Percentiles rank a stretch among this genome's conserved stretches.
These are phyloP conservation scores for Aspergillus latus DNA, from an alignment of 2,329 filamentous ascomycete genomes.

Conservation along the genomic window DNA sequence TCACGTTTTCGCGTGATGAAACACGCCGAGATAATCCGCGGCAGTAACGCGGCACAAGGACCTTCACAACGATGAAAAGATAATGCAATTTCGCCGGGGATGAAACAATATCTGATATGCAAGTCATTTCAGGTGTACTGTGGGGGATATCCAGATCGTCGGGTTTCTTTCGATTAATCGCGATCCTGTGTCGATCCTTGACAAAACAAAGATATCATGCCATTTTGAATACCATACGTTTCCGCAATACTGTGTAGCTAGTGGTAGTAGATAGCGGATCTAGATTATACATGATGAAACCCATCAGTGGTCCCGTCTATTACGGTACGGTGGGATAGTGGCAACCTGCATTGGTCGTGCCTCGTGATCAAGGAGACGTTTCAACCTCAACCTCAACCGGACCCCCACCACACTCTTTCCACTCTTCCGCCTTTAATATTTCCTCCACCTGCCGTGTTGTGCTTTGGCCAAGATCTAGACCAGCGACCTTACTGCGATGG, in stretches of 20 bases:
- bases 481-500: slow-evolving; percentile 21
- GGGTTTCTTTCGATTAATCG: neutral
- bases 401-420: neutral
- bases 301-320: too few relatives aligned
- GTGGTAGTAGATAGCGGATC: too few relatives aligned
- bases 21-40: neutral
- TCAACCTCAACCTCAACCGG: neutral
- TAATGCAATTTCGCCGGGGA: neutral
- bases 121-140: slow-evolving; percentile 3
- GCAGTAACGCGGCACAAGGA: neutral
- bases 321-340: too few relatives aligned
- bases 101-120: slow-evolving; percentile 4
- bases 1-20: slow-evolving; percentile 4
- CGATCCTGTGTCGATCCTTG: neutral
- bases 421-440: neutral
- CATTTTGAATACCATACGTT: too few relatives aligned
- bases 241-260: too few relatives aligned
- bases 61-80: neutral
- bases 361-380: neutral
- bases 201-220: neutral
- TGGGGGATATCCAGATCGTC: neutral
- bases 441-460: neutral
- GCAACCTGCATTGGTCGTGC: neutral
- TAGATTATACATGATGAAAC: too few relatives aligned
- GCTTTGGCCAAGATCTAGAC: neutral